Evolutionary conservation across 257 asterid species (phyloP).

Genomic region (Penstemon eatonii): DNA sequence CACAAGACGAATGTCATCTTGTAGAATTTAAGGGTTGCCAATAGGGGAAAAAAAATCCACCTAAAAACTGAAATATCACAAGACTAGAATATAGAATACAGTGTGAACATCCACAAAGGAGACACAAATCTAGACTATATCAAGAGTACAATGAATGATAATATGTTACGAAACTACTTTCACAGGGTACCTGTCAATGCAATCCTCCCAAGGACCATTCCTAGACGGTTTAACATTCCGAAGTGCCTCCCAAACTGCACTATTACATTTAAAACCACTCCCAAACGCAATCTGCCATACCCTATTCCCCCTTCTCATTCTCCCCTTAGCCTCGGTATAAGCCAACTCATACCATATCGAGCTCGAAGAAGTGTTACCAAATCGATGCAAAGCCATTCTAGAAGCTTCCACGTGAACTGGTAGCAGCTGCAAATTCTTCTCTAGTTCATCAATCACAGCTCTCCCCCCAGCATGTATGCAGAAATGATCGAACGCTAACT

Average conservation of each 20-base stretch:
- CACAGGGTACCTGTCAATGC: constrained; percentile 62
- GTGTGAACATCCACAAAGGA: neutral
- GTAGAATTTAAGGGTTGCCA: neutral
- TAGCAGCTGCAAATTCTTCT: constrained; percentile 60
- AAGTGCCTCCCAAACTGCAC: constrained; percentile 76
- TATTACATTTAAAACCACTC: constrained; percentile 73
- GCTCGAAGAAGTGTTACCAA: constrained; percentile 80
- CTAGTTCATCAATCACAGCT: constrained; percentile 78
- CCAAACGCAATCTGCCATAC: constrained; percentile 86
- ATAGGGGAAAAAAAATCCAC: neutral
- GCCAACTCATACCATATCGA: constrained; percentile 83
- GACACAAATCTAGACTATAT: neutral
- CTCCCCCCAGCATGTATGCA: constrained; percentile 84
- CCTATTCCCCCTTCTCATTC: constrained; percentile 53
- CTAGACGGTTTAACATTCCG: constrained; percentile 44
- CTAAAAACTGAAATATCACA: neutral
- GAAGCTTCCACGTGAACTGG: constrained; percentile 71
- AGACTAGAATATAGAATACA: neutral
- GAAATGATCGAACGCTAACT: constrained; percentile 71
- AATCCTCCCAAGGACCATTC: constrained; percentile 67
- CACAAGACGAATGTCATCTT: neutral
- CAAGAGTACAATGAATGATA: neutral
- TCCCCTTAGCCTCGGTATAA: constrained; percentile 64
- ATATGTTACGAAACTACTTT: constrained; percentile 28
- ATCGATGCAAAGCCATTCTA: constrained; percentile 67